These are phyloP conservation scores for Teratosphaeria nubilosa DNA, from an alignment of 2,329 filamentous ascomycete species.

Conservation along the genomic window DNA sequence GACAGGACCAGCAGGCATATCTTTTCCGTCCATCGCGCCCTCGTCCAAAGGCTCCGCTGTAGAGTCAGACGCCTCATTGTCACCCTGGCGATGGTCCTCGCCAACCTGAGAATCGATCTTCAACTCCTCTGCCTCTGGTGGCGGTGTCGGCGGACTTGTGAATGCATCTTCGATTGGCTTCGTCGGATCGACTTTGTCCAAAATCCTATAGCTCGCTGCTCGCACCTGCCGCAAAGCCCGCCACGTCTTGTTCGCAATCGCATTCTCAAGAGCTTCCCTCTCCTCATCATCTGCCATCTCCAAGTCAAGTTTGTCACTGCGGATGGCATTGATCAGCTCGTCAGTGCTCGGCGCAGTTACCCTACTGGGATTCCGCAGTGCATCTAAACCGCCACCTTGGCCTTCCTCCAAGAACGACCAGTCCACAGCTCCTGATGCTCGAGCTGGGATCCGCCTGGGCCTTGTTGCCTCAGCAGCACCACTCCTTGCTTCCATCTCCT, in stretches of 20 bases:
- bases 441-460: conserved; percentile 59
- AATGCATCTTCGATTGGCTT: conserved; percentile 47
- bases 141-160: neutral
- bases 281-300: conserved; percentile 64
- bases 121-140: neutral
- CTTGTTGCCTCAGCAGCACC: conserved; percentile 56
- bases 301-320: conserved; percentile 73
- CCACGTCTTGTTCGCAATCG: conserved; percentile 85
- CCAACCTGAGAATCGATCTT: neutral
- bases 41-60: neutral
- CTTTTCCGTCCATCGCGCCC: neutral
- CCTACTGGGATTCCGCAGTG: conserved; percentile 54
- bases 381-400: conserved; percentile 54
- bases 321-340: conserved; percentile 62
- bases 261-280: conserved; percentile 49
- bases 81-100: neutral
- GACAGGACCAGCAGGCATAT: neutral
- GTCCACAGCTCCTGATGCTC: conserved; percentile 62
- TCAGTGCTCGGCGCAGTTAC: conserved; percentile 61
- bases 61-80: neutral
- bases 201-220: conserved; percentile 60
- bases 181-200: conserved; percentile 81
- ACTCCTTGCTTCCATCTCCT: conserved; percentile 60
- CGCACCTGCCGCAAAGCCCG: conserved; percentile 73
- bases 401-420: conserved; percentile 68